Base-by-base conservation (phyloP, 768 basidiomycete genomes). In the Xerocomus potaroensis region DNA sequence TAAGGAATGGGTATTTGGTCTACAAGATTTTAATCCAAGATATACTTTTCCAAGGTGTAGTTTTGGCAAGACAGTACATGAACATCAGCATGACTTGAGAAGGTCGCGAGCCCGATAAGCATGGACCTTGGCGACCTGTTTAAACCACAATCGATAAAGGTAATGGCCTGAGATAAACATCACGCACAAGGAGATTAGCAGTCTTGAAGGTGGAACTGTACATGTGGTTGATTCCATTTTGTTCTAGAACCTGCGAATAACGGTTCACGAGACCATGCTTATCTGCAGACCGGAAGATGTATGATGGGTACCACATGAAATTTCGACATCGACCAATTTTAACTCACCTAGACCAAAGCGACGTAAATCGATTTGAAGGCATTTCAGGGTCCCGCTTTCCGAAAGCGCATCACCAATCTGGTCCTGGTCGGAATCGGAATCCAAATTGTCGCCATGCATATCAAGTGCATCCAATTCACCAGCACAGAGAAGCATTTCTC, bases 181-280 rank as follows among this genome's bases (percentile, higher is more conserved):
- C 24, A 54, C 54, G 21, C 55, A 89, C 86, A 56, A 89, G 69
- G 26, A 91, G 64, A 64, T 91, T 90, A 46, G 87, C 87, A 6
- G 84, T 85, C 67, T 86, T 86, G 61, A 80, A 84, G n/a, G 87
- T 88, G 35, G 85, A 87, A 47, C 81, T 84, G 60, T 89, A 90
- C 78, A 90, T 84, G 60, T 88, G 85, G 66, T 88, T 86, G 60
- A 91, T 83, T 10, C 79, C 78, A 55, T 83, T 83, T 53, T 78
- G 73, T 47, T 84, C 83, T 11, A 90, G 76, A 18, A 87, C 77
- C 8, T 78, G 77, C 18, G 87, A 87, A 60, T 87, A 87, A 31
- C 81, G 78, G 61, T 80, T 86, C 38, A 89, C 85, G 8, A 91
- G 73, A 27, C 88, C 88, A 53, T 86, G 76, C 56, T 86, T 87